Evolutionary conservation across 2,329 filamentous ascomycete species (phyloP).

Genomic region (Phymatotrichopsis omnivora): DNA sequence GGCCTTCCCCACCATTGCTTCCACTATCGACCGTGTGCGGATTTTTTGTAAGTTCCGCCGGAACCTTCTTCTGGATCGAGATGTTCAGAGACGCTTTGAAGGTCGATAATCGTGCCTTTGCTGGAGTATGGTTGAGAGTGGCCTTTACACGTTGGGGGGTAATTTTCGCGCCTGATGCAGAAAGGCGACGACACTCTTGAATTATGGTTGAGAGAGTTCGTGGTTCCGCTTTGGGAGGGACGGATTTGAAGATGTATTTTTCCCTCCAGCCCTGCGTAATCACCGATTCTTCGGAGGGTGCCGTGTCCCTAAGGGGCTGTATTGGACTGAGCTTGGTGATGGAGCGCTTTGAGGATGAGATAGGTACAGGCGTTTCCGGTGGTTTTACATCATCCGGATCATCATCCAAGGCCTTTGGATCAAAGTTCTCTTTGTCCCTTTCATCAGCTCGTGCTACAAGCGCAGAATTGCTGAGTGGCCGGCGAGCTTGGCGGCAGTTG

Average conservation of each 20-base stretch:
- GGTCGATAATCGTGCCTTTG: background rate
- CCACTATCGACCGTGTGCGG: background rate
- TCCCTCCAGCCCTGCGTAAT: background rate
- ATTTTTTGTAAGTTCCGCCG: too few species aligned
- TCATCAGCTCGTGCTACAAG: too few species aligned
- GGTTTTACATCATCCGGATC: background rate
- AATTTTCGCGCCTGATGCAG: conserved; percentile 1
- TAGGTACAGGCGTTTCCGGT: background rate
- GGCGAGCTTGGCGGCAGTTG: background rate
- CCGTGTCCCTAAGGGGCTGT: background rate
- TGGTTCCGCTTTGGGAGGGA: too few species aligned
- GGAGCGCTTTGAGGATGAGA: background rate
- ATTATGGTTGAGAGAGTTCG: too few species aligned
- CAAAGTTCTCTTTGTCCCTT: background rate
- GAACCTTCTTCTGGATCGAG: background rate
- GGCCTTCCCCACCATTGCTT: background rate
- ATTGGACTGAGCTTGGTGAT: conserved; percentile 1
- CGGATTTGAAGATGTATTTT: conserved; percentile 1
- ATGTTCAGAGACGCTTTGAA: background rate
- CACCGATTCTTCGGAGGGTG: background rate
- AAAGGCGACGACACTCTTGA: too few species aligned
- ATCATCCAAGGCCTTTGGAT: background rate
- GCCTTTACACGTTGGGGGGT: background rate
- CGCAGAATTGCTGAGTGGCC: too few species aligned
- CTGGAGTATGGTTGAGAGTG: background rate